Base-by-base conservation (phyloP, 2,329 filamentous ascomycete genomes). In the Fusarium torulosum region DNA sequence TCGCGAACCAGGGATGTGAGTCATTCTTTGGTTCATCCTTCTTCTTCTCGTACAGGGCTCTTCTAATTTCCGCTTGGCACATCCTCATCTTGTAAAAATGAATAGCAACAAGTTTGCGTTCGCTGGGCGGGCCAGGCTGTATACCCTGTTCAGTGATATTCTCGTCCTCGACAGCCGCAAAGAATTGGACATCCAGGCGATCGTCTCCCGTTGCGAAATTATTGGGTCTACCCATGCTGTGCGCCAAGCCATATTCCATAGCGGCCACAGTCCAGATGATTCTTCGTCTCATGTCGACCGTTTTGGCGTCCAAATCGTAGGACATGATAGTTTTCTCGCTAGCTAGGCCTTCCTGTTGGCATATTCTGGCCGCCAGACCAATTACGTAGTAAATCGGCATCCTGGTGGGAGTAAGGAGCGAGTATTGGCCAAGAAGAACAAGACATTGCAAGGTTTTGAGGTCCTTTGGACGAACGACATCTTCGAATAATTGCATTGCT, bases 321-420 rank as follows among this genome's bases (percentile, higher is more conserved):
- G 86, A 86, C 58, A 98, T 93, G 1, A 98, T 93, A 1, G 94
- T 97, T 75, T 93, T 92, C 78, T 98, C 96, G 72, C 97, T 93
- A 20, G 91, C 90, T 42, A 97, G 83, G 7, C 94, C 93, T 52
- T 97, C 85, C 56, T 97, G 93, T 75, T 98, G 95, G 75, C 92
- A 94, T 50, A 99, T 88, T 69, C 93, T 90, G 17, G 93, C 91
- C 9, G 94, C 94, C 20, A 97, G 86, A 8, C 96, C 96, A 44
- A 97, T 88, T 49, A 97, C 90, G 79, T 96, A 97, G 80, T 97
- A 98, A 20, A 96, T 91, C 17, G 95, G 94, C 7, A 93, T 97
- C 62, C 94, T 85, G 2, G 95, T 97, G 1, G 96, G 95, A 0
- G 95, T 98, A 42, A 97, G 82, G 20, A 98, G 84, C 0, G 96